Evolutionary conservation across 345 rosid species (phyloP).

Genomic region (Arabis hirsuta): DNA sequence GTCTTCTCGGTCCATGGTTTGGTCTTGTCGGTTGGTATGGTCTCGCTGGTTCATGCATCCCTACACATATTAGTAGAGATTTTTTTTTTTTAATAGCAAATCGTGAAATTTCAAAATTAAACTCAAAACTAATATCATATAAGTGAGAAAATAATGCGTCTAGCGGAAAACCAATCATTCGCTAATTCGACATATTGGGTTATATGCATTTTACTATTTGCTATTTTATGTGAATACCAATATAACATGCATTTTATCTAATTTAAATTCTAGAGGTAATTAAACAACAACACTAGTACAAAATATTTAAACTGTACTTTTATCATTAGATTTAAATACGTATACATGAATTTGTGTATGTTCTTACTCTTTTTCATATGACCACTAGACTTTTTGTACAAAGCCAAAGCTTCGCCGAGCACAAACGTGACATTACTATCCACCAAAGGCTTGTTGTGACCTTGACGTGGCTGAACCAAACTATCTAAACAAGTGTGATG

Average conservation of each 20-base stretch:
- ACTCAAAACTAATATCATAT: neutral
- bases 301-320: neutral
- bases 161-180: neutral
- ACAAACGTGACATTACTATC: conserved; percentile 48
- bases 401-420: conserved; percentile 53
- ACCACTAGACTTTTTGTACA: conserved; percentile 32
- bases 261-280: neutral
- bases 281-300: neutral
- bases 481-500: conserved; percentile 71
- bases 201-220: neutral
- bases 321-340: conserved; percentile 1
- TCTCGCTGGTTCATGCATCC: conserved; percentile 26
- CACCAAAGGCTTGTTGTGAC: conserved; percentile 32
- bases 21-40: conserved; percentile 11
- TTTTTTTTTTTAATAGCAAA: neutral
- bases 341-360: conserved; percentile 5
- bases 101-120: neutral
- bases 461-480: conserved; percentile 43
- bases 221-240: neutral
- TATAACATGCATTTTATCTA: neutral
- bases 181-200: neutral
- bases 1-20: conserved; percentile 12
- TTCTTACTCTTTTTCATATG: conserved; percentile 38
- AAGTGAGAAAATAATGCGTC: neutral
- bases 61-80: conserved; percentile 12